These are phyloP conservation scores for Trametes versicolor DNA, from an alignment of 1,284 basidiomycete genomes.

Conservation along the genomic window DNA sequence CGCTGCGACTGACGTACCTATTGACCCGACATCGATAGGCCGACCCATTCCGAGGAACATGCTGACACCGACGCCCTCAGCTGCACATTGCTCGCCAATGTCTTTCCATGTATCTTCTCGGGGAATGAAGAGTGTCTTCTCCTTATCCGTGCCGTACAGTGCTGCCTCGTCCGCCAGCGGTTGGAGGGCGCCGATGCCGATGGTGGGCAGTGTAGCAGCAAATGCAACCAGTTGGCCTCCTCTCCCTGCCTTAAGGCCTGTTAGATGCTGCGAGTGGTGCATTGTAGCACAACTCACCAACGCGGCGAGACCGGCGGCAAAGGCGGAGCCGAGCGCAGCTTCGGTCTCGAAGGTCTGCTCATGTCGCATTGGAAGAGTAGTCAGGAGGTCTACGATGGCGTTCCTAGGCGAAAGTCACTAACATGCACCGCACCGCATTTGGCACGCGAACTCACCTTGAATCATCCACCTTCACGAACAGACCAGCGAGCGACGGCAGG, in stretches of 20 bases:
- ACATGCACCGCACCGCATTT: not conserved
- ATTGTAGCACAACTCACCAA: constrained; percentile 59
- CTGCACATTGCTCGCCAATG: constrained; percentile 88
- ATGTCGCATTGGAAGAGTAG: constrained; percentile 74
- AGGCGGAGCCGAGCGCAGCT: constrained; percentile 83
- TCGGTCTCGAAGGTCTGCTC: constrained; percentile 58
- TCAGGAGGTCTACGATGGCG: constrained; percentile 71
- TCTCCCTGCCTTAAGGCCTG: constrained; percentile 64
- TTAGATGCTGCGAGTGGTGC: not conserved
- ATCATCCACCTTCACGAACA: constrained; percentile 84
- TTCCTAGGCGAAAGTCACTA: constrained; percentile 49
- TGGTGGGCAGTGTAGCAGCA: constrained; percentile 79
- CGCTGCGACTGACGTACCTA: constrained; percentile 62
- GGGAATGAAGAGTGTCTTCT: constrained; percentile 82
- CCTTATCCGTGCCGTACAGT: constrained; percentile 91
- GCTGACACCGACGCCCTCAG: constrained; percentile 92
- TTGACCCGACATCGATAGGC: constrained; percentile 89
- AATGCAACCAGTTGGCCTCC: constrained; percentile 93
- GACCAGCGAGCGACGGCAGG: constrained; percentile 78
- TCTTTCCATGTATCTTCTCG: constrained; percentile 84
- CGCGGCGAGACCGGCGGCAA: constrained; percentile 79
- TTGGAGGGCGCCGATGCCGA: constrained; percentile 80
- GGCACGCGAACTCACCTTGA: constrained; percentile 61
- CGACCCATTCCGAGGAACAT: constrained; percentile 88
- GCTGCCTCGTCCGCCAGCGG: constrained; percentile 70